These are phyloP conservation scores for Guillardia theta DNA, from an alignment of 78 protist species.

Conservation along the genomic window DNA sequence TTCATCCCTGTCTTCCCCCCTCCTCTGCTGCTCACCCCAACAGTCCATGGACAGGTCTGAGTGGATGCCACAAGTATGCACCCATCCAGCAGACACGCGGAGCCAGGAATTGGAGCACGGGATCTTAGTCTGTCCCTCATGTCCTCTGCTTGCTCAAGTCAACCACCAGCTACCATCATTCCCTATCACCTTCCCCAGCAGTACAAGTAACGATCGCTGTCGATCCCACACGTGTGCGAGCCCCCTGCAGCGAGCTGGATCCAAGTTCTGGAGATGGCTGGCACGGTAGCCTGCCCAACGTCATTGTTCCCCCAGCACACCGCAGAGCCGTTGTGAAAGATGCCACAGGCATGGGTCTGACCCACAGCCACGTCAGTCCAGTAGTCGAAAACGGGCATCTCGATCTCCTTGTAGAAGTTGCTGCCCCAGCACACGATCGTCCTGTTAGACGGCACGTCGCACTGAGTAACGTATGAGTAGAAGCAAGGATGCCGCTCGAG, in stretches of 20 bases:
- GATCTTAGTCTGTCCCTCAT: not conserved
- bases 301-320: not conserved
- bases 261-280: not conserved
- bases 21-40: no score
- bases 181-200: not conserved
- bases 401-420: not conserved
- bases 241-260: not conserved
- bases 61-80: not conserved
- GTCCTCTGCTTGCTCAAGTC: not conserved
- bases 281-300: not conserved
- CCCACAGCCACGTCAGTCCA: not conserved
- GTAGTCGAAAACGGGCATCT: not conserved
- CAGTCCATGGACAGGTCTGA: not conserved
- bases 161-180: not conserved
- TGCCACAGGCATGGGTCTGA: not conserved
- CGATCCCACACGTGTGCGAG: slow-evolving; percentile 17
- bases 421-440: not conserved
- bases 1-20: no score
- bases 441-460: not conserved
- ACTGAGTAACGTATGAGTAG: not conserved
- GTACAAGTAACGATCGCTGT: not conserved
- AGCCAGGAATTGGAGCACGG: not conserved
- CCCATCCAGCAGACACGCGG: not conserved
- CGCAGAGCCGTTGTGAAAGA: not conserved
- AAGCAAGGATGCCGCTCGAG: not conserved